Conservation (phyloP, 306 rosid species). For the Pueraria montana region DNA sequence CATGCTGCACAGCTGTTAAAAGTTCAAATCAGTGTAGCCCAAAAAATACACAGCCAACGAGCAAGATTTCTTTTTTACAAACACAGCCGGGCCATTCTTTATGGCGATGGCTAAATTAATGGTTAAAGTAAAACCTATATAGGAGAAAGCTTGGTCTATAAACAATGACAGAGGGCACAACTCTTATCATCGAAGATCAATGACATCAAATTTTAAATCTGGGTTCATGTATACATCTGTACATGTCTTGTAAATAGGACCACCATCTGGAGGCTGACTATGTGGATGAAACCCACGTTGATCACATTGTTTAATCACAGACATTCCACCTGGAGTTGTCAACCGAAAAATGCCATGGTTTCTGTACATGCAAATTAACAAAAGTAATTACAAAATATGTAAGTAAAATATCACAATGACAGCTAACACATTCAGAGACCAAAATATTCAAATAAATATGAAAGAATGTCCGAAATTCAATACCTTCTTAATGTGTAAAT, state of each 20-base stretch:
- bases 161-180: constrained; percentile 45
- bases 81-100: constrained; percentile 29
- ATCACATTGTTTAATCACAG: constrained; percentile 87
- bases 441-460: neutral
- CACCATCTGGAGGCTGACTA: constrained; percentile 86
- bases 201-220: constrained; percentile 80
- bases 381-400: constrained; percentile 13
- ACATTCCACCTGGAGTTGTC: constrained; percentile 94
- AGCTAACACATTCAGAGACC: neutral
- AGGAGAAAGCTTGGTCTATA: constrained; percentile 42
- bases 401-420: neutral
- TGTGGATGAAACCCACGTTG: constrained; percentile 97
- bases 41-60: constrained; percentile 36
- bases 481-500: neutral
- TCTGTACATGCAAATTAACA: constrained; percentile 59
- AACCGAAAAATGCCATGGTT: constrained; percentile 94
- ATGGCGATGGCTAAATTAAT: too few relatives aligned
- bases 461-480: neutral
- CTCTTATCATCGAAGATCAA: constrained; percentile 81
- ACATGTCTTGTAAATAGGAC: constrained; percentile 85
- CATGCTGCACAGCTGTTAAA: neutral
- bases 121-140: neutral
- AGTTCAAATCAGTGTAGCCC: constrained; percentile 7
- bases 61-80: constrained; percentile 53
- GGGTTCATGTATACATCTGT: constrained; percentile 97